Evolutionary conservation across 352 stramenopile species (phyloP).

Genomic region (Globisporangium abappressorium): DNA sequence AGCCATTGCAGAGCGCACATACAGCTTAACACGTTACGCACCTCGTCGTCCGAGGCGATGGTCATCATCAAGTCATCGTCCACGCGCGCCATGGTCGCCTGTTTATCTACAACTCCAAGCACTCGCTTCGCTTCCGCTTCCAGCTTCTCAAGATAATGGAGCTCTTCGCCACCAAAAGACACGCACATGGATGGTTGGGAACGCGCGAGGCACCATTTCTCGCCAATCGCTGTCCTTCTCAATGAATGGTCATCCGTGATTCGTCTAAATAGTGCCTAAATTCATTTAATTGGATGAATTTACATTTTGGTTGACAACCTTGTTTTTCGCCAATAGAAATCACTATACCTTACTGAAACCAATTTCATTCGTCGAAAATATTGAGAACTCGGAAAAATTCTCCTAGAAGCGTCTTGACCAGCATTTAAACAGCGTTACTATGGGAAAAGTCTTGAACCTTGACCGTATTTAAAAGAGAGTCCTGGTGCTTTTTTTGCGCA

Average conservation of each 20-base stretch:
- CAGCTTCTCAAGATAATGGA: slow-evolving; percentile 10
- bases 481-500: too few species aligned
- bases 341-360: neutral
- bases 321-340: neutral
- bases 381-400: neutral
- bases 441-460: too few species aligned
- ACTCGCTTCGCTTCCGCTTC: neutral
- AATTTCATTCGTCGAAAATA: slow-evolving; percentile 7
- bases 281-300: neutral
- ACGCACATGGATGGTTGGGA: slow-evolving; percentile 22
- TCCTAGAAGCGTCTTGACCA: too few species aligned
- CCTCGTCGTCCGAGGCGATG: slow-evolving; percentile 85
- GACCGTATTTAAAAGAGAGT: too few species aligned
- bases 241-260: neutral
- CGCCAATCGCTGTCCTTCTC: slow-evolving; percentile 1
- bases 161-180: slow-evolving; percentile 23
- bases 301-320: neutral
- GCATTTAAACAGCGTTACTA: too few species aligned
- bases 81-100: slow-evolving; percentile 26
- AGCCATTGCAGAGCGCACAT: neutral
- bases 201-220: slow-evolving; percentile 11
- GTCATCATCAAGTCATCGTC: slow-evolving; percentile 85
- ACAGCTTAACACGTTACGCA: slow-evolving; percentile 6
- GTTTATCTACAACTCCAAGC: neutral
- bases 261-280: neutral